Evolutionary conservation across 1,284 basidiomycete species (phyloP), one percentile per base, ranked within the genome.

Genomic region (Ceratobasidium sp.): DNA sequence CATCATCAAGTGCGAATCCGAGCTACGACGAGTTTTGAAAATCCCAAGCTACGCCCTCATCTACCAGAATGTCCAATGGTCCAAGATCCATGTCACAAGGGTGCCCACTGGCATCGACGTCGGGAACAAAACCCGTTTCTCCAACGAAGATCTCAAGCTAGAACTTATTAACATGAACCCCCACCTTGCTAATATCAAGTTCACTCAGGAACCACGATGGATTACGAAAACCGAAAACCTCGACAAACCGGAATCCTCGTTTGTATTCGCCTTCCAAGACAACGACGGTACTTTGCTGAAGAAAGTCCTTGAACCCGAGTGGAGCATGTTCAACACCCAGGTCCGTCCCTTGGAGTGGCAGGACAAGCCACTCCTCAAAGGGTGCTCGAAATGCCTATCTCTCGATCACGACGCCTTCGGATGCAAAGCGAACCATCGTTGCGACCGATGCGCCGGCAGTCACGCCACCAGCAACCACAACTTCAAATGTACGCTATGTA

Each of bases 211-310:
- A 5, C 63, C 63, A 15, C 13, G 45, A 3, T 65, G 37, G 39
- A 26, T 49, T 23, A 26, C 45, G 39, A 15, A 15, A 8, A 4
- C 10, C 10, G 42, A 11, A 6, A 49, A n/a, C 20, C 8, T 49
- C 3, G n/a, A 5, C 17, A 28, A 13, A 13, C 3, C 31, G 8
- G 13, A 47, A 13, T 33, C 28, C 1, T 67, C 49, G 17, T 33
- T 53, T 8, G 10, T 37, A 10, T 26, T 69, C 37, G 28, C 51
- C 11, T 69, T 69, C 37, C n/a, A 69, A 13, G 67, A 71, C 28
- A 4, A 4, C 23, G 37, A 56, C 11, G 54, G 68, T n/a, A 10
- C 54, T 17, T 26, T 39, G 3, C 35, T 45, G 3, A 17, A 20
- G 7, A 5, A 3, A 28, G 2, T 71, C 53, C 53, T 45, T 1